Base-by-base conservation (phyloP, 2,329 filamentous ascomycete genomes). In the Trichoderma atroviride region DNA sequence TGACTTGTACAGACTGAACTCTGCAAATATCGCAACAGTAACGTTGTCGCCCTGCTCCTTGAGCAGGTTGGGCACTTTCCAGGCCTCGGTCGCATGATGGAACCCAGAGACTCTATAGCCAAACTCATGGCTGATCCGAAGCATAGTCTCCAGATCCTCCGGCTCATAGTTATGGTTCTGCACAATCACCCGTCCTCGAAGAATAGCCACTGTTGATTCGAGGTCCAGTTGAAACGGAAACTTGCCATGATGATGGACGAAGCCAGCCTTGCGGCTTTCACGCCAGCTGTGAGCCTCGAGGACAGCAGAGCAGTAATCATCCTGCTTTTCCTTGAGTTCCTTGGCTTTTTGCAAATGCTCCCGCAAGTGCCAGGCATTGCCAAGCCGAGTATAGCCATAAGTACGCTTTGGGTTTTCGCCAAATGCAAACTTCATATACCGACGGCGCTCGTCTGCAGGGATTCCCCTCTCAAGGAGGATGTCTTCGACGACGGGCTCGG, bases 351-450 rank as follows among this genome's bases (percentile, higher is more conserved):
- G 68, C n/a, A 69, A 40, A 29, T 82, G 81, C 56, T 79, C 74
- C 5, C 82, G 75, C 47, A 83, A 75, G 19, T 78, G 73, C 74
- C 76, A 83, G 1, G 80, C 78, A 69, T 80, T 78, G 1, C 80
- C 81, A 74, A 83, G 80, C 29, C 81, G 77, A 3, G 77, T 80
- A 60, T 82, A 79, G 5, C 74, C 74, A 71, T 82, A 82, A 1
- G 76, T 69, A 0, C 69, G 40, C 68, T 78, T 80, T n/a, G 81
- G 81, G 70, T 84, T 84, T 73, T 83, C 82, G 10, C 82, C 82
- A 70, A 81, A 81, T 0, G 82, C 82, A 78, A 83, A 81, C 73
- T 84, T 84, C 76, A 84, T 79, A 71, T 82, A 83, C 35, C 79
- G 72, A 24, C 73, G 74, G 4, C 80, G 76, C 33, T 79, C 74